Percentiles rank a stretch among this genome's conserved stretches.
These are phyloP conservation scores for Saccharomycopsis fermentans DNA, from an alignment of 805 yeast genomes.

Conservation along the genomic window DNA sequence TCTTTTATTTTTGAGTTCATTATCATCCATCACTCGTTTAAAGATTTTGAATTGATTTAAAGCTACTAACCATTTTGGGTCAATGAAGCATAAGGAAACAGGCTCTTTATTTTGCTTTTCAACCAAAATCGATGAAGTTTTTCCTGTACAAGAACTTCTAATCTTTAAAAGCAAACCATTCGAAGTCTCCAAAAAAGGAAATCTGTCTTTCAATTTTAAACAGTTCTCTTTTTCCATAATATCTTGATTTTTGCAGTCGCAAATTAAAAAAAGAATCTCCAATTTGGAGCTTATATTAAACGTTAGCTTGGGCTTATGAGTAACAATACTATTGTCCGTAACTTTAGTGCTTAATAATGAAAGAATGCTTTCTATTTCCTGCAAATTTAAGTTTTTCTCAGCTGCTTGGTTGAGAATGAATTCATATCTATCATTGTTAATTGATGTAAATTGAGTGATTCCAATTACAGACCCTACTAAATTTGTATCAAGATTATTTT, in stretches of 20 bases:
- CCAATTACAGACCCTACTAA: not conserved
- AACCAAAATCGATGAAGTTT: not conserved
- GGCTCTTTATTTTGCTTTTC: not conserved
- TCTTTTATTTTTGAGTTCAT: not conserved
- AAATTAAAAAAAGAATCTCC: conserved; percentile 7
- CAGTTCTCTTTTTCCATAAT: not conserved
- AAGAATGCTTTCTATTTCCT: not conserved
- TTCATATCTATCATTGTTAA: not conserved
- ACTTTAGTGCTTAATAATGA: not conserved
- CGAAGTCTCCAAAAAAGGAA: conserved; percentile 9
- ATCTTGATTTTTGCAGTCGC: not conserved
- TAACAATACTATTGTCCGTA: not conserved
- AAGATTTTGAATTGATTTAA: conserved; percentile 5
- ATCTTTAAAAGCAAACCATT: conserved; percentile 8
- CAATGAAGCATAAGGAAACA: not conserved
- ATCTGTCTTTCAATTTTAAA: not conserved
- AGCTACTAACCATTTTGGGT: not conserved
- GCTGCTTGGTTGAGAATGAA: not conserved
- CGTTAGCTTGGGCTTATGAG: not conserved
- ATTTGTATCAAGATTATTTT: not conserved
- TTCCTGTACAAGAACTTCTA: conserved; percentile 4
- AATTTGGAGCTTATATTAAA: conserved; percentile 5
- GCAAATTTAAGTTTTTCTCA: not conserved
- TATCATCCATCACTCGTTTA: conserved; percentile 4
- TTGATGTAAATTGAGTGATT: not conserved